Percentiles rank a stretch among this genome's conserved stretches.
These are phyloP conservation scores for Eucalyptus viminalis DNA, from an alignment of 345 rosid species.

Conservation along the genomic window DNA sequence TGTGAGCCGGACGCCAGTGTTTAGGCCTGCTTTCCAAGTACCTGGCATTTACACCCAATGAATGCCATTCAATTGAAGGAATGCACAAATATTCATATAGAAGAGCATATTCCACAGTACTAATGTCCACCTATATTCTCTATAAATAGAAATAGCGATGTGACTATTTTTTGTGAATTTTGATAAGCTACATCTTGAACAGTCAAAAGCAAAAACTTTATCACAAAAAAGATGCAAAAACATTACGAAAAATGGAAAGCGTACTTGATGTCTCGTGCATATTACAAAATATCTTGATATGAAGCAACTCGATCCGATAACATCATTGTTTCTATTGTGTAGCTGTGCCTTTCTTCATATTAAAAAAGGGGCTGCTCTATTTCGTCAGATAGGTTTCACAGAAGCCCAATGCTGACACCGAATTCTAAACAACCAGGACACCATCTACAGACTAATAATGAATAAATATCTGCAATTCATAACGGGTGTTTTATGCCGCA, in stretches of 20 bases:
- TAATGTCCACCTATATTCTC: background rate
- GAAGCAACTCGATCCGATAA: background rate
- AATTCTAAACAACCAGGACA: background rate
- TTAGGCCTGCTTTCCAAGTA: conserved; percentile 58
- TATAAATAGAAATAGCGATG: background rate
- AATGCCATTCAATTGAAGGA: background rate
- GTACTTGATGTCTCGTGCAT: background rate
- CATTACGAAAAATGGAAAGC: background rate
- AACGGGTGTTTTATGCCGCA: background rate
- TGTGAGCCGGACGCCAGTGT: conserved; percentile 45
- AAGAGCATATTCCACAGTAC: background rate
- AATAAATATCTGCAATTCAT: background rate
- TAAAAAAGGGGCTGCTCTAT: background rate
- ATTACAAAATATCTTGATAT: background rate
- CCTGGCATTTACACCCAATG: conserved; percentile 6
- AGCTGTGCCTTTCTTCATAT: background rate
- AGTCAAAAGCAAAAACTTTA: background rate
- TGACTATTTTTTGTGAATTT: background rate
- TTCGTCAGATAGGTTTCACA: background rate
- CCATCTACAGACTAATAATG: background rate
- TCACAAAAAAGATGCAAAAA: background rate
- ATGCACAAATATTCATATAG: background rate
- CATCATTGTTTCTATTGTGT: background rate
- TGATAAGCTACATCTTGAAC: background rate
- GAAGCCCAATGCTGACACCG: background rate